Percentiles rank a stretch among this genome's conserved stretches.
Evolutionary conservation across 2,329 filamentous ascomycete genomes (phyloP).

Genomic region (Xylariaceae sp.): DNA sequence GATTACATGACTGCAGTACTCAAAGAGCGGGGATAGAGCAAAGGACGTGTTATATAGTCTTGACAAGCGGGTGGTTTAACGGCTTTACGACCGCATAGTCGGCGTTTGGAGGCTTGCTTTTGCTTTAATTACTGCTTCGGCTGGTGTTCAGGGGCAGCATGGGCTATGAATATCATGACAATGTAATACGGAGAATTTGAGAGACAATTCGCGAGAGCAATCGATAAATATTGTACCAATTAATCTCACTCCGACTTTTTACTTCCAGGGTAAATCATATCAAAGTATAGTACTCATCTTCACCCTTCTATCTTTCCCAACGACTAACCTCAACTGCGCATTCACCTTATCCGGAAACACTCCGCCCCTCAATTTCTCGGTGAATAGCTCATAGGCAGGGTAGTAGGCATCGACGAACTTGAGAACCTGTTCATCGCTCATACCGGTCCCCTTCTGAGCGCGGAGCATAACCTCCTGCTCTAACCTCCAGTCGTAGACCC

Average conservation of each 20-base stretch:
- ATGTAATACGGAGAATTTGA: no score
- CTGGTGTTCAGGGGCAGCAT: not conserved
- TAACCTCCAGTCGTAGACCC: conserved; percentile 80
- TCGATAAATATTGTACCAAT: no score
- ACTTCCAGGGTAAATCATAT: conserved; percentile 9
- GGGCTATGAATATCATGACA: no score
- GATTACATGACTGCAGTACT: conserved; percentile 2
- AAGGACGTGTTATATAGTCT: not conserved
- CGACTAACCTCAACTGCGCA: conserved; percentile 58
- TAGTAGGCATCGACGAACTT: conserved; percentile 69
- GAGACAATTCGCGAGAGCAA: conserved; percentile 8
- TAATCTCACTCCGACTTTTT: no score
- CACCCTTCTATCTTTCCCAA: conserved; percentile 58
- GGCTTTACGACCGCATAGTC: conserved; percentile 16
- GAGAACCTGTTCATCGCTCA: conserved; percentile 76
- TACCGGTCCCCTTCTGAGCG: conserved; percentile 64
- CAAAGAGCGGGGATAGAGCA: not conserved
- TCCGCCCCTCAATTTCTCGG: conserved; percentile 54
- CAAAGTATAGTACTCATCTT: conserved; percentile 52
- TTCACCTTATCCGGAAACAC: conserved; percentile 47
- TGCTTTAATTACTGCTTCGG: not conserved
- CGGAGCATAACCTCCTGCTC: conserved; percentile 75
- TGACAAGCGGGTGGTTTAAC: conserved; percentile 2
- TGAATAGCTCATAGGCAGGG: conserved; percentile 68
- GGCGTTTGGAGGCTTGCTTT: conserved; percentile 15